phyloP scores from a whole-genome alignment of 176 grass and related monocot species.

The Tillandsia leiboldiana region DNA sequence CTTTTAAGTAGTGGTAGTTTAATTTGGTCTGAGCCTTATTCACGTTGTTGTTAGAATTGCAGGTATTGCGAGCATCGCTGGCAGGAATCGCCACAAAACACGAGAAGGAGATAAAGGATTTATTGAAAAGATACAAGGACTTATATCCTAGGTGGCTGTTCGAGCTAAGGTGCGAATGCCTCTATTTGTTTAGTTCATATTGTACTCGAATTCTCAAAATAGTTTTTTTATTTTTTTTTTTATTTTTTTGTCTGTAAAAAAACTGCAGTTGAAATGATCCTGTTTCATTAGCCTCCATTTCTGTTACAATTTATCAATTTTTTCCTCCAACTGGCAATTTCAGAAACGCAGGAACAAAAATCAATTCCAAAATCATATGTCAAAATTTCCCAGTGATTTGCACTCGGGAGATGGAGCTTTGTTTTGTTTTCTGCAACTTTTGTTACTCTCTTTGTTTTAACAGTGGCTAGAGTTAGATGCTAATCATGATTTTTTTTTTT shows the following conservation, averaged over 20 bases:
- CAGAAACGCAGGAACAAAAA: neutral
- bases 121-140: conserved; percentile 50
- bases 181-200: neutral
- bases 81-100: conserved; percentile 50
- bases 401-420: too few species aligned
- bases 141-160: conserved; percentile 88
- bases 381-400: neutral
- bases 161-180: conserved; percentile 46
- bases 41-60: neutral
- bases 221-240: neutral
- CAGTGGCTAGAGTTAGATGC: too few species aligned
- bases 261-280: too few species aligned
- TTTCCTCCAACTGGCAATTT: too few species aligned
- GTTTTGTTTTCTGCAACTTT: too few species aligned
- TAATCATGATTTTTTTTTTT: too few species aligned
- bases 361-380: neutral
- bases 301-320: too few species aligned
- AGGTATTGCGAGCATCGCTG: conserved; percentile 56
- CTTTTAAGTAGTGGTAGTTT: too few species aligned
- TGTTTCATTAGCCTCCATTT: too few species aligned
- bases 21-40: too few species aligned
- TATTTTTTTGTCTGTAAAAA: neutral
- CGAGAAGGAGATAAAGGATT: conserved; percentile 48
- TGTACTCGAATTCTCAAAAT: neutral
- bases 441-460: too few species aligned